Percentiles rank a stretch among this genome's conserved stretches.
phyloP scores from a whole-genome alignment of 495 filamentous ascomycete genomes.

The Aspergillus avenaceus region DNA sequence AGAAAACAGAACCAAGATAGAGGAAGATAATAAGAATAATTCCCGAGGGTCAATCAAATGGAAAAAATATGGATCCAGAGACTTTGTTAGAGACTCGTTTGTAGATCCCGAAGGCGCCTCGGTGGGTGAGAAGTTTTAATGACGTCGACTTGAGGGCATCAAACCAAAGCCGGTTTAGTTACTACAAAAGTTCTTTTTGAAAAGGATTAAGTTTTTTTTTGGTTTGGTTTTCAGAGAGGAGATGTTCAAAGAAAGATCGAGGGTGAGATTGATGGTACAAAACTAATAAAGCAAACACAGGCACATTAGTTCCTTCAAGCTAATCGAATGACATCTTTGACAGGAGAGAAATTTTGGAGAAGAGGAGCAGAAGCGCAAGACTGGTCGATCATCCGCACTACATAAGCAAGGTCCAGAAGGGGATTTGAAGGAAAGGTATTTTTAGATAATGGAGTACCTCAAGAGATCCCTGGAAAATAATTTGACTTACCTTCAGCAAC shows the following conservation, averaged over 20 bases:
- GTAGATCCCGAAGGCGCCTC: neutral
- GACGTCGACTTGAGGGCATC: constrained; percentile 19
- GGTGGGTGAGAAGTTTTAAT: constrained; percentile 14
- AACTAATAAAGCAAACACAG: too few species aligned
- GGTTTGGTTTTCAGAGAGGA: too few species aligned
- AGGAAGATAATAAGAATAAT: neutral
- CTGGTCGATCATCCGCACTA: neutral
- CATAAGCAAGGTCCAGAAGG: neutral
- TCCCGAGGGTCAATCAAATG: neutral
- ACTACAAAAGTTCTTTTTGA: neutral
- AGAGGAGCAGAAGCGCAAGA: neutral
- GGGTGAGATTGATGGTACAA: too few species aligned
- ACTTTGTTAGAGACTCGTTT: neutral
- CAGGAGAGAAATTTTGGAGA: neutral
- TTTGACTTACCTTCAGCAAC: neutral
- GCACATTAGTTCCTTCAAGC: too few species aligned
- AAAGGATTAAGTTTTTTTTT: neutral
- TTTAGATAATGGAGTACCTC: neutral
- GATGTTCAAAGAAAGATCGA: too few species aligned
- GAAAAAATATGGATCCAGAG: too few species aligned
- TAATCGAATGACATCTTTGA: too few species aligned
- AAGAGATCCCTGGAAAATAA: neutral
- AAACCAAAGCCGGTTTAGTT: neutral
- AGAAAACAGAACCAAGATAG: neutral
- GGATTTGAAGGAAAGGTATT: neutral